phyloP scores from a whole-genome alignment of 1,284 basidiomycete species.

The Puccinia triticina region DNA sequence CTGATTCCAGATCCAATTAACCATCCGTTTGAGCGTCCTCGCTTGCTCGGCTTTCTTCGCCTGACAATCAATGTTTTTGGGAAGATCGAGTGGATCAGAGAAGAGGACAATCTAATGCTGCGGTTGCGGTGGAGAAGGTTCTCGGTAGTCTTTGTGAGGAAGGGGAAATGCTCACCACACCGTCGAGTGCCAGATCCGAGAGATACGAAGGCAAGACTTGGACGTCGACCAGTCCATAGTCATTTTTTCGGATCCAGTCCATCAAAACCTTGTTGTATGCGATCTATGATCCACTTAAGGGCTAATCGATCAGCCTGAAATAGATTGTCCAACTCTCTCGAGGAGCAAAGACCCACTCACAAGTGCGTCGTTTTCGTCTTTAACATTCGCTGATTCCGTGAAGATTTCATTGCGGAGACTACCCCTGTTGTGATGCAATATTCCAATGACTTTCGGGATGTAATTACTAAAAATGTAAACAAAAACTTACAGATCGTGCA shows the following conservation, averaged over 20 bases:
- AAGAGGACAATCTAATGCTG: not conserved
- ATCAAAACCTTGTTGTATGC: conserved; percentile 81
- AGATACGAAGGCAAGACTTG: conserved; percentile 71
- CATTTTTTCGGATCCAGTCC: conserved; percentile 70
- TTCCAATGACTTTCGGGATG: not conserved
- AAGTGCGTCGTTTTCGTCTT: conserved; percentile 77
- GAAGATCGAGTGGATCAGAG: not conserved
- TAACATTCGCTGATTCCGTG: conserved; percentile 72
- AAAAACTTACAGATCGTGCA: conserved; percentile 81
- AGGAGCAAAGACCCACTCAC: conserved; percentile 62
- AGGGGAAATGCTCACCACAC: not conserved
- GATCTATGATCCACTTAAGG: conserved; percentile 65
- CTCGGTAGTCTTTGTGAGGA: not conserved
- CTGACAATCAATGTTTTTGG: not conserved
- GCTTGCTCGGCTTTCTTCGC: conserved; percentile 17
- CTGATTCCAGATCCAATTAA: conserved; percentile 44
- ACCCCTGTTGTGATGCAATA: conserved; percentile 66
- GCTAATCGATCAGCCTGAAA: conserved; percentile 26
- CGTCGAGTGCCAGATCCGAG: conserved; percentile 18
- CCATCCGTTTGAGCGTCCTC: conserved; percentile 20
- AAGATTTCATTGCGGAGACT: conserved; percentile 79
- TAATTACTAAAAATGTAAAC: not conserved
- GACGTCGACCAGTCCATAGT: conserved; percentile 79
- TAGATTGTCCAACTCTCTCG: conserved; percentile 22
- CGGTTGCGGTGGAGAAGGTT: not conserved